phyloP scores from a whole-genome alignment of 1,139 yeast genomes.

The Candida anutae region DNA sequence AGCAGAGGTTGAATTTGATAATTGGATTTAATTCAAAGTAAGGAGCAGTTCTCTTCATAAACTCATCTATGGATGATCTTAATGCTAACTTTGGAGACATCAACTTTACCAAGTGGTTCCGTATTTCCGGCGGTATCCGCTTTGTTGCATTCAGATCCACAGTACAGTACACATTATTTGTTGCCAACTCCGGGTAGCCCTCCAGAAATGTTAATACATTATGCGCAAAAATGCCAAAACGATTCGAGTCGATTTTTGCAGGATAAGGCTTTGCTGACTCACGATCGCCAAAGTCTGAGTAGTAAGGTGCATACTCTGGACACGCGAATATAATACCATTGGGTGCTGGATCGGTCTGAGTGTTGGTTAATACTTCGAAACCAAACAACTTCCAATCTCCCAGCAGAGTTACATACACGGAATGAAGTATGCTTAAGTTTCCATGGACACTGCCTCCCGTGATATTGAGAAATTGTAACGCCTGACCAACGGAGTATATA shows the following conservation, averaged over 20 bases:
- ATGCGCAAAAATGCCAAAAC: conserved; percentile 51
- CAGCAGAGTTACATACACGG: conserved; percentile 51
- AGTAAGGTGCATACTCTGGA: no score
- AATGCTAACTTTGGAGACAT: conserved; percentile 20
- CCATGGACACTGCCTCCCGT: conserved; percentile 66
- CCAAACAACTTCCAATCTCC: conserved; percentile 91
- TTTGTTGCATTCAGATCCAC: conserved; percentile 3
- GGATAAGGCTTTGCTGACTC: conserved; percentile 31
- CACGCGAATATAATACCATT: conserved; percentile 18
- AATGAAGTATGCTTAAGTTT: conserved; percentile 41
- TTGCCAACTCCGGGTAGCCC: neutral
- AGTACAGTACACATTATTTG: conserved; percentile 2
- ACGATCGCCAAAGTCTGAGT: conserved; percentile 32
- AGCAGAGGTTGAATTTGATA: conserved; percentile 38
- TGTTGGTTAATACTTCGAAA: conserved; percentile 59
- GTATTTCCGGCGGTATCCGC: conserved; percentile 5
- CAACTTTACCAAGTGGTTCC: conserved; percentile 15
- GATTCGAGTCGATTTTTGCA: conserved; percentile 55
- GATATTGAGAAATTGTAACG: conserved; percentile 54
- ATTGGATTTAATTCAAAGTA: conserved; percentile 35
- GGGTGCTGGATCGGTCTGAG: conserved; percentile 36
- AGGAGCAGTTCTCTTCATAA: conserved; percentile 36
- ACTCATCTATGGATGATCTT: conserved; percentile 44
- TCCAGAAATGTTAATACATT: conserved; percentile 26
- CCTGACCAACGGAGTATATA: conserved; percentile 44